Evolutionary conservation across 768 basidiomycete species (phyloP), one percentile per base, ranked within the genome.

Genomic region (Boletus bicolor): DNA sequence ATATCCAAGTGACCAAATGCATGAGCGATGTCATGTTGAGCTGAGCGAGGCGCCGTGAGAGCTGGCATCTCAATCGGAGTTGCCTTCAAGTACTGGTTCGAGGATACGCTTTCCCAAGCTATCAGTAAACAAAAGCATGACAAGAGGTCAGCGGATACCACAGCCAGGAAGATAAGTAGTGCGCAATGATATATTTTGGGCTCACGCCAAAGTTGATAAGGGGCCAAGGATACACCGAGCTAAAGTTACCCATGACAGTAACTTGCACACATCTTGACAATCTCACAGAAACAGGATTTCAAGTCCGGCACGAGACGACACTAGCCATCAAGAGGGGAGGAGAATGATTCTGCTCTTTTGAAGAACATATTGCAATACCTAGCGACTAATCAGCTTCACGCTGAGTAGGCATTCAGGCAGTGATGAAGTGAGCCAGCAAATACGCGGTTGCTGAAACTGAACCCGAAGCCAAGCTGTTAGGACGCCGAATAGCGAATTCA

Each of bases 1-100:
- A 52, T 32, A 58, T 44, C 43, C 60, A 50, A 49, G 53, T n/a
- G n/a, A 62, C 24, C 15, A 58, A 21, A 45, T 14, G 50, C 26
- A 28, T 49, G 21, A 62, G n/a, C 30, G 56, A 47, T 12, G 43
- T 12, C 53, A 55, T 62, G 19, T 34, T 26, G 41, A n/a, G 39
- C 4, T 9, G n/a, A 50, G 44, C 8, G 11, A 49, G 36, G 43
- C 3, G 3, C 12, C 15, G 52, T 47, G 38, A 21, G 56, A 44
- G 37, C 1, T 38, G 38, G 15, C 3, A 26, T 38, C 26, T 30
- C 48, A 10, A 15, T 42, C 37, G 14, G 28, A 15, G 47, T 21
- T 14, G 44, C 41, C 56, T 41, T 59, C 53, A 55, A 48, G 45
- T 48, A 59, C 44, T 55, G 15, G 28, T 17, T 32, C 41, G 9